Conservation (phyloP, 495 filamentous ascomycete genomes). For the Mytilinidion resinicola region DNA sequence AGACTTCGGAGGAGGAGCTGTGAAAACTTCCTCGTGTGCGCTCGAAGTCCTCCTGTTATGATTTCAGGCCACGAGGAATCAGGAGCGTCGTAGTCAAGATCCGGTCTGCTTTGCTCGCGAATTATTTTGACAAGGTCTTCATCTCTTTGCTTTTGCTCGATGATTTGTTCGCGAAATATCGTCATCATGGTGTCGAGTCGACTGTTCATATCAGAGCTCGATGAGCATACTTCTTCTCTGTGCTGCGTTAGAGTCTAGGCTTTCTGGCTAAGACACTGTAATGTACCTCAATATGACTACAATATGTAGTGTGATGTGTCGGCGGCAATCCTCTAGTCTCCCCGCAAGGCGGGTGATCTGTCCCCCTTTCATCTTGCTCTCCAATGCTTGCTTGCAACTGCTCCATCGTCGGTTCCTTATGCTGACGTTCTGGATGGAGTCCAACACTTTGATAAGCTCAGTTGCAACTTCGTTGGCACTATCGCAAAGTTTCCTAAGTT, state of each 20-base stretch:
- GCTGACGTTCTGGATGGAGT: not conserved
- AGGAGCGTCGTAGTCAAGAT: not conserved
- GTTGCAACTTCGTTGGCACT: too few relatives aligned
- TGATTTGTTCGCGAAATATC: not conserved
- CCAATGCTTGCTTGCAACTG: slow-evolving; percentile 8
- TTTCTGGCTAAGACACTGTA: not conserved
- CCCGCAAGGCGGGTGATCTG: too few relatives aligned
- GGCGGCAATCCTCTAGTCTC: not conserved
- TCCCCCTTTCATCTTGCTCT: not conserved
- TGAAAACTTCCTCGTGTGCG: too few relatives aligned
- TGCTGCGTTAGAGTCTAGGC: too few relatives aligned
- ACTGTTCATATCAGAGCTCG: too few relatives aligned
- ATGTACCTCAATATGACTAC: not conserved
- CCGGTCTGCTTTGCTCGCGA: not conserved
- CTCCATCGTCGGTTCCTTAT: slow-evolving; percentile 4
- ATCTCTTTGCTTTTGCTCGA: not conserved
- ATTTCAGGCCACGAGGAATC: not conserved
- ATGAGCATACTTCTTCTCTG: too few relatives aligned
- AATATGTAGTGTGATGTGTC: not conserved
- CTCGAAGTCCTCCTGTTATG: not conserved
- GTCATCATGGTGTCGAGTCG: not conserved
- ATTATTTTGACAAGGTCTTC: not conserved
- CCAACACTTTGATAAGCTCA: not conserved
- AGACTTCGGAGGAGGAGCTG: slow-evolving; percentile 23
- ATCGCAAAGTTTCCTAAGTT: too few relatives aligned